Conservation (phyloP, 441 rosid species). For the Manihot esculenta region DNA sequence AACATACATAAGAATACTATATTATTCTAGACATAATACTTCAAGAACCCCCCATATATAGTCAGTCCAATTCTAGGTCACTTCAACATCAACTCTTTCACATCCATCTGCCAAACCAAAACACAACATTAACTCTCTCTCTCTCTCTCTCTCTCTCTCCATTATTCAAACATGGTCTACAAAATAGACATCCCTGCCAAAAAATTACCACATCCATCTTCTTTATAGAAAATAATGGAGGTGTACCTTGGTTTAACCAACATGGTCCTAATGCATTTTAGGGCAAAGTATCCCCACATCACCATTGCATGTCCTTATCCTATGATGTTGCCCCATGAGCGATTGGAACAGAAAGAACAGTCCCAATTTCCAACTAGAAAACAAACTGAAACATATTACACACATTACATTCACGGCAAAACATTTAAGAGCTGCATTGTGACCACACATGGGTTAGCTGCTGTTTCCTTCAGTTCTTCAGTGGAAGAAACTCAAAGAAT, state of each 20-base stretch:
- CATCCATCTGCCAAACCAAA: conserved; percentile 7
- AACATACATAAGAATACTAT: background rate
- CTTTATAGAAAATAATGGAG: conserved; percentile 22
- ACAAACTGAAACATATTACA: conserved; percentile 36
- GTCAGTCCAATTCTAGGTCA: conserved; percentile 28
- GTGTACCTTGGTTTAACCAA: conserved; percentile 21
- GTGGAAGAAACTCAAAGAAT: conserved; percentile 65
- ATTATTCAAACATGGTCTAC: conserved; percentile 16
- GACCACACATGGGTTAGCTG: conserved; percentile 41
- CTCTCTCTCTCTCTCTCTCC: conserved; percentile 12
- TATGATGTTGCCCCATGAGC: conserved; percentile 29
- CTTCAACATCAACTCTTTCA: conserved; percentile 33
- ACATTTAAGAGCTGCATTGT: conserved; percentile 30
- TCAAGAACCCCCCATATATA: conserved; percentile 8
- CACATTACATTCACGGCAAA: conserved; percentile 21
- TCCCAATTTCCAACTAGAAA: conserved; percentile 44
- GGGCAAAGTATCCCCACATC: conserved; percentile 22
- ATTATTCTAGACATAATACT: conserved; percentile 9
- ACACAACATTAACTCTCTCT: background rate
- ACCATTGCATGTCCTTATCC: conserved; percentile 40
- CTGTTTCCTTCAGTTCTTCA: conserved; percentile 41
- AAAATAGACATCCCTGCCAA: conserved; percentile 31
- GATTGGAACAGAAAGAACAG: conserved; percentile 35
- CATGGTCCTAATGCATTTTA: conserved; percentile 54
- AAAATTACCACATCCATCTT: conserved; percentile 19